These are phyloP conservation scores for Hyparrhenia diplandra DNA, from an alignment of 176 grass and related monocot species.

Conservation along the genomic window DNA sequence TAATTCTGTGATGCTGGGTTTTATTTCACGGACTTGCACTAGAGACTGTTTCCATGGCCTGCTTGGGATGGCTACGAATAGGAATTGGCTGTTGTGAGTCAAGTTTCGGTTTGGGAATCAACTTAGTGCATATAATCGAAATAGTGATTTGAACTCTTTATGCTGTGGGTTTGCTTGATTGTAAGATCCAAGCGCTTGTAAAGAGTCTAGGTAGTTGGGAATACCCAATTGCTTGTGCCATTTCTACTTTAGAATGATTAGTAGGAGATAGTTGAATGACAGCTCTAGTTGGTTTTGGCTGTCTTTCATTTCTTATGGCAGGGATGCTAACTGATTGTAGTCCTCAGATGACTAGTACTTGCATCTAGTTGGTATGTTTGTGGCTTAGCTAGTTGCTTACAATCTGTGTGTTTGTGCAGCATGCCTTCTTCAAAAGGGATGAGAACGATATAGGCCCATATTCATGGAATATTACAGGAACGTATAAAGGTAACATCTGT, in stretches of 20 bases:
- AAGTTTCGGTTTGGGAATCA: not conserved
- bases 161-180: not conserved
- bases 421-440: slow-evolving; percentile 73
- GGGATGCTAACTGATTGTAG: not conserved
- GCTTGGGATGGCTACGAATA: not conserved
- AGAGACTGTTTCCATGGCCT: not conserved
- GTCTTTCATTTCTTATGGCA: not conserved
- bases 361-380: not conserved
- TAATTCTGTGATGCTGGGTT: not conserved
- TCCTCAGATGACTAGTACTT: not conserved
- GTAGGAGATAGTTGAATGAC: not conserved
- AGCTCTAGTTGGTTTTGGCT: not conserved
- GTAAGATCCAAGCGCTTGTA: not conserved
- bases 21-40: not conserved
- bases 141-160: not conserved
- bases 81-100: not conserved
- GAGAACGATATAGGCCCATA: slow-evolving; percentile 71
- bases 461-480: slow-evolving; percentile 96
- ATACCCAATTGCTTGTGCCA: not conserved
- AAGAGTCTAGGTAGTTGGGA: not conserved
- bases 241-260: not conserved
- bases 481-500: slow-evolving; percentile 61
- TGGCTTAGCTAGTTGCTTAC: not conserved
- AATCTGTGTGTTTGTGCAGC: slow-evolving; percentile 35
- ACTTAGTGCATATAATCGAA: not conserved